Percentiles rank a stretch among this genome's conserved stretches.
These are phyloP conservation scores for Crucibulum laeve DNA, from an alignment of 768 basidiomycete genomes.

Conservation along the genomic window DNA sequence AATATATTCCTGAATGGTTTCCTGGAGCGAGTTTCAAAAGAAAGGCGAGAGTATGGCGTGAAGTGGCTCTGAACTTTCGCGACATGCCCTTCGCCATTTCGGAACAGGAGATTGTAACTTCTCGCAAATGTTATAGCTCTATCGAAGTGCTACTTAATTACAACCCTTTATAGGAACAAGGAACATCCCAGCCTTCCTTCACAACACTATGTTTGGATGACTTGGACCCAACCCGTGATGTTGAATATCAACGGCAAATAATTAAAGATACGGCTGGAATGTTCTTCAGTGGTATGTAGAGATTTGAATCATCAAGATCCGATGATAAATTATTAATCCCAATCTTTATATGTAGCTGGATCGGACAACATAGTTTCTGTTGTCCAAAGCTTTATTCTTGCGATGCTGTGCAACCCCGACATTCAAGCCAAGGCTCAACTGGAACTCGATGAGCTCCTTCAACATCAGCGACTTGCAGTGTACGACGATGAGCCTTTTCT, in stretches of 20 bases:
- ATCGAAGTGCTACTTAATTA: background rate
- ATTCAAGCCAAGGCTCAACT: conserved; percentile 29
- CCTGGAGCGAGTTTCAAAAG: conserved; percentile 53
- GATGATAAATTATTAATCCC: background rate
- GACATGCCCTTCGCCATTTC: conserved; percentile 25
- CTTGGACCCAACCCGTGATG: conserved; percentile 13
- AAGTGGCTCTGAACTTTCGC: conserved; percentile 23
- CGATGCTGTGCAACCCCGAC: conserved; percentile 36
- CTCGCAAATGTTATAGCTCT: background rate
- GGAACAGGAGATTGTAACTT: conserved; percentile 13
- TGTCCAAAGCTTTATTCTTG: conserved; percentile 28
- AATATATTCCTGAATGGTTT: conserved; percentile 46
- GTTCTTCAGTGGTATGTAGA: conserved; percentile 24
- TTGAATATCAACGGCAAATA: conserved; percentile 12
- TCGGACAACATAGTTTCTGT: conserved; percentile 17
- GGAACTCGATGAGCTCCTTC: conserved; percentile 32
- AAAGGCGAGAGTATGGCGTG: conserved; percentile 39
- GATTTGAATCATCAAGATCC: background rate
- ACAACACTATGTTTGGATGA: conserved; percentile 16
- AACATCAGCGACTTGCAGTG: conserved; percentile 29
- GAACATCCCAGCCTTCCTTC: conserved; percentile 17
- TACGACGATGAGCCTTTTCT: conserved; percentile 28
- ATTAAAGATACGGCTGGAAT: conserved; percentile 37
- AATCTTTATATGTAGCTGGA: conserved; percentile 1
- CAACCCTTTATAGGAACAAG: conserved; percentile 11